These are phyloP conservation scores for Tephrocybe sp. DNA, from an alignment of 768 basidiomycete species.

Conservation along the genomic window DNA sequence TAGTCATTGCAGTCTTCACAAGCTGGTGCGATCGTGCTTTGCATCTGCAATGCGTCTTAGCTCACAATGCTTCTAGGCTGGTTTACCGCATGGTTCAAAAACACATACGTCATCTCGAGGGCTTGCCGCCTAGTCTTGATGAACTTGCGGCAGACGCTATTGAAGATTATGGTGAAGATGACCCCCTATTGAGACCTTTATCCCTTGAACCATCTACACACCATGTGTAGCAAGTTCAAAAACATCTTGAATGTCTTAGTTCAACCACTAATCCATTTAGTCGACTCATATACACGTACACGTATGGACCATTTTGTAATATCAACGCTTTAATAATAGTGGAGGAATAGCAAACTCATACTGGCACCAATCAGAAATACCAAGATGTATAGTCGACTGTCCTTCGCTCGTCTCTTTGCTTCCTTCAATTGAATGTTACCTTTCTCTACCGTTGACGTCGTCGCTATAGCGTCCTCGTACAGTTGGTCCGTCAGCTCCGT, in stretches of 20 bases:
- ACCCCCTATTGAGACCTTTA: slow-evolving; percentile 46
- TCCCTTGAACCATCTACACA: not conserved
- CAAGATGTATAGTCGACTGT: slow-evolving; percentile 85
- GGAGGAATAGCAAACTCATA: slow-evolving; percentile 87
- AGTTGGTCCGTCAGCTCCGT: slow-evolving; percentile 91
- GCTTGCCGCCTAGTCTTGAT: slow-evolving; percentile 44
- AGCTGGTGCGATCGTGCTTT: slow-evolving; percentile 54
- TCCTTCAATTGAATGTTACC: slow-evolving; percentile 90
- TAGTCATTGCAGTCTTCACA: slow-evolving; percentile 53
- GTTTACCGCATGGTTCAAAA: slow-evolving; percentile 63
- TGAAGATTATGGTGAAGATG: slow-evolving; percentile 59
- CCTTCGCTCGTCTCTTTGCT: slow-evolving; percentile 82
- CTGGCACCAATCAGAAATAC: slow-evolving; percentile 92
- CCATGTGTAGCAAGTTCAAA: not conserved
- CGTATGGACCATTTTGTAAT: not conserved
- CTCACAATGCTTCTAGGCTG: slow-evolving; percentile 39
- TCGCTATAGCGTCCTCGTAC: slow-evolving; percentile 91
- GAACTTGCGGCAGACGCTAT: slow-evolving; percentile 57
- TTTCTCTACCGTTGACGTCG: slow-evolving; percentile 80
- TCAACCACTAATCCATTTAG: not conserved
- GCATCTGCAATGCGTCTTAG: slow-evolving; percentile 4
- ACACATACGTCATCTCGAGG: slow-evolving; percentile 55
- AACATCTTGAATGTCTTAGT: not conserved
- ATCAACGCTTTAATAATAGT: slow-evolving; percentile 63
- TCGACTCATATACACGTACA: slow-evolving; percentile 5